Evolutionary conservation across 164 flowering plant genomes (phyloP).

Genomic region (Hamamelis virginiana): DNA sequence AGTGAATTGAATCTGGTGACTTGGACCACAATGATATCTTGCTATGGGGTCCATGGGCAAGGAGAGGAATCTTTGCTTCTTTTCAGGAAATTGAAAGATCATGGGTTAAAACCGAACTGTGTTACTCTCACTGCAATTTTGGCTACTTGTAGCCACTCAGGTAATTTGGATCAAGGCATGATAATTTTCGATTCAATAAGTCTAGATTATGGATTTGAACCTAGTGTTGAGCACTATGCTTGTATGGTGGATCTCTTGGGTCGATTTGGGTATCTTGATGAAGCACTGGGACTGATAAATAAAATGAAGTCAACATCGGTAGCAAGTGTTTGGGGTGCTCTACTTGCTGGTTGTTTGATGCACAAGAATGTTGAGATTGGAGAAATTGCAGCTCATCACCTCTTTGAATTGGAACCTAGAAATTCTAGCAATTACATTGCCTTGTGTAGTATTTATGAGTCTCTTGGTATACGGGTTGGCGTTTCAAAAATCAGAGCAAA

Average conservation of each 20-base stretch:
- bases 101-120: slow-evolving; percentile 42
- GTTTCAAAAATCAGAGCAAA: slow-evolving; percentile 32
- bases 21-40: slow-evolving; percentile 64
- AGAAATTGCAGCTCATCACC: slow-evolving; percentile 52
- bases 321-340: slow-evolving; percentile 67
- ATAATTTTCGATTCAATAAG: slow-evolving; percentile 40
- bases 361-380: slow-evolving; percentile 57
- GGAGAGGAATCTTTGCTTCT: slow-evolving; percentile 46
- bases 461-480: slow-evolving; percentile 35
- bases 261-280: slow-evolving; percentile 47
- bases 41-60: slow-evolving; percentile 59
- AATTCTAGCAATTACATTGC: slow-evolving; percentile 63
- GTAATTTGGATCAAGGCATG: slow-evolving; percentile 48
- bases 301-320: slow-evolving; percentile 29
- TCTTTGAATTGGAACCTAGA: slow-evolving; percentile 53
- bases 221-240: slow-evolving; percentile 51
- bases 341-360: slow-evolving; percentile 50
- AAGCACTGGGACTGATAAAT: slow-evolving; percentile 42
- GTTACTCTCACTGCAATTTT: slow-evolving; percentile 55
- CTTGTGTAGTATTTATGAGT: slow-evolving; percentile 49
- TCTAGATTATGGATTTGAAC: slow-evolving; percentile 37
- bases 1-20: slow-evolving; percentile 34
- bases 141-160: slow-evolving; percentile 59
- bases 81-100: slow-evolving; percentile 41
- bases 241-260: slow-evolving; percentile 67